Percentiles rank a stretch among this genome's conserved stretches.
These are phyloP conservation scores for Gracilaria caudata DNA, from an alignment of 23 red algal species.

Conservation along the genomic window DNA sequence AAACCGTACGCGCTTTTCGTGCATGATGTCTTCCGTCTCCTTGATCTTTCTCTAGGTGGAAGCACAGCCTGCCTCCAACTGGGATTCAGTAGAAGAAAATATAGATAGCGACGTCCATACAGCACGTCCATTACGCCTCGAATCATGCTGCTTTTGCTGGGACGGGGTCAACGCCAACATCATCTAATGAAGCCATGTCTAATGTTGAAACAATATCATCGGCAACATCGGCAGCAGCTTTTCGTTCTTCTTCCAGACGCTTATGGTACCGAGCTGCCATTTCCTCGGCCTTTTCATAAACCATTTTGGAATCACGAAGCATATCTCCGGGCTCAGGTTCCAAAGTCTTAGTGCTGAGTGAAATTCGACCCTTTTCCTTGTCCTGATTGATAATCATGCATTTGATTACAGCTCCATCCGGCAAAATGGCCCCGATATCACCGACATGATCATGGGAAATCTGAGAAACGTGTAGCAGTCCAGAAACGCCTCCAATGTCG, in stretches of 20 bases:
- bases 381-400: constrained; percentile 95
- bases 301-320: constrained; percentile 76
- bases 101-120: not conserved
- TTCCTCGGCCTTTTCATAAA: constrained; percentile 92
- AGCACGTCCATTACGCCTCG: not conserved
- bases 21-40: constrained; percentile 16
- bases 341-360: constrained; percentile 93
- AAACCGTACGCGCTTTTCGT: constrained; percentile 3
- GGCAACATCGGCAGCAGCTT: constrained; percentile 81
- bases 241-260: constrained; percentile 85
- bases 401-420: constrained; percentile 76
- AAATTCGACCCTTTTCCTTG: constrained; percentile 93
- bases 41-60: not conserved
- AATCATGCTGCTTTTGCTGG: constrained; percentile 50
- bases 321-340: constrained; percentile 98
- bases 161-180: constrained; percentile 70
- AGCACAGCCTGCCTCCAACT: constrained; percentile 4
- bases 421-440: constrained; percentile 77
- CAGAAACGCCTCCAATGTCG: constrained; percentile 90
- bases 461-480: constrained; percentile 96
- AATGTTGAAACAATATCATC: constrained; percentile 97
- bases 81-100: constrained; percentile 25
- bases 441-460: constrained; percentile 96
- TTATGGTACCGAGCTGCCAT: constrained; percentile 86
- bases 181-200: constrained; percentile 86